These are phyloP conservation scores for Zelopaecilomyces penicillatus DNA, from an alignment of 2,329 filamentous ascomycete genomes.

Conservation along the genomic window DNA sequence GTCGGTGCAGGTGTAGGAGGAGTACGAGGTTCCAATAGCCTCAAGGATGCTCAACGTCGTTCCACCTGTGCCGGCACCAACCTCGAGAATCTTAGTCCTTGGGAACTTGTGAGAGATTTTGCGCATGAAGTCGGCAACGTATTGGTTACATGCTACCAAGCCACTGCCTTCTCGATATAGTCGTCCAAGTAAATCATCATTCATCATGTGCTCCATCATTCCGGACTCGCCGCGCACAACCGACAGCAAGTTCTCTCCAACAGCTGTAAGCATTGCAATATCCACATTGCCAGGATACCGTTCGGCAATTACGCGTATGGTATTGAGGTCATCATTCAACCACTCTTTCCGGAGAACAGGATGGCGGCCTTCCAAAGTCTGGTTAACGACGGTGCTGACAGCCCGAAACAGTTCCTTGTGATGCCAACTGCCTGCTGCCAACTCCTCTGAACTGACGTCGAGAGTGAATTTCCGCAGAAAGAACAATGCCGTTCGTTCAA, in stretches of 20 bases:
- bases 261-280: conserved; percentile 1
- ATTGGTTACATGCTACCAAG: neutral
- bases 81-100: conserved; percentile 28
- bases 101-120: conserved; percentile 30
- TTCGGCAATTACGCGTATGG: neutral
- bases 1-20: conserved; percentile 36
- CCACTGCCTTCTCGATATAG: neutral
- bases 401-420: neutral
- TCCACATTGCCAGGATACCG: conserved; percentile 1
- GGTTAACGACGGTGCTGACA: neutral
- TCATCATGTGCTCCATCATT: conserved; percentile 28
- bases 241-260: conserved; percentile 23
- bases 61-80: conserved; percentile 36
- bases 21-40: conserved; percentile 19
- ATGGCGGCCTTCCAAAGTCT: neutral
- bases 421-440: neutral
- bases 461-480: neutral
- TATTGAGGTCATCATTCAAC: neutral
- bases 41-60: conserved; percentile 29
- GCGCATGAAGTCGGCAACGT: conserved; percentile 2
- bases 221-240: conserved; percentile 24
- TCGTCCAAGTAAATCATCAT: conserved; percentile 22
- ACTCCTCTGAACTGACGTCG: neutral
- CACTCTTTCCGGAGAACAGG: conserved; percentile 1
- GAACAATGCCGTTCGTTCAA: conserved; percentile 1